Evolutionary conservation across 805 yeast species (phyloP).

Genomic region (Spathaspora sp.): DNA sequence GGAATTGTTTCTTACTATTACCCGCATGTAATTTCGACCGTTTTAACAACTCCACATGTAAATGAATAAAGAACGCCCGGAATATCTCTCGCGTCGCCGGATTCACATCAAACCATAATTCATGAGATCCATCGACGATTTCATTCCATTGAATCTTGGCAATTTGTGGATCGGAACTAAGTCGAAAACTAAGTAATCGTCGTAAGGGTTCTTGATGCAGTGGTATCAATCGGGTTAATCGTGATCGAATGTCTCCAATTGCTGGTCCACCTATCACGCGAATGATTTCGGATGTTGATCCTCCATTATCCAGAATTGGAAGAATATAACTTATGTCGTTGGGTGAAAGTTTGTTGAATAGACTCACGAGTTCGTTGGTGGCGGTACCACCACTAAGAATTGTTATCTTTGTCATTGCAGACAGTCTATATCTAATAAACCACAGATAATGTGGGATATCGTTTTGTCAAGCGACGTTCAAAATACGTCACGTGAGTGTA

Average conservation of each 20-base stretch:
- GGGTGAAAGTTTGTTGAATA: conserved; percentile 46
- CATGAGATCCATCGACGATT: conserved; percentile 77
- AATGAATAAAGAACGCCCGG: conserved; percentile 72
- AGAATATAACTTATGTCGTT: conserved; percentile 56
- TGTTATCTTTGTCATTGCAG: conserved; percentile 3
- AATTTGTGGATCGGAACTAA: conserved; percentile 40
- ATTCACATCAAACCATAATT: conserved; percentile 59
- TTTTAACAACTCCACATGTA: conserved; percentile 73
- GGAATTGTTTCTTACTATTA: conserved; percentile 49
- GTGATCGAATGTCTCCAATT: conserved; percentile 84
- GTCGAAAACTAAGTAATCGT: conserved; percentile 41
- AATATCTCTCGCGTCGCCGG: conserved; percentile 66
- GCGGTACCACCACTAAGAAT: conserved; percentile 81
- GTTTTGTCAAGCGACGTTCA: background rate
- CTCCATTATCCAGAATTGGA: conserved; percentile 92
- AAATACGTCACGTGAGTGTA: too few species aligned
- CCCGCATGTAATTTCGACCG: conserved; percentile 44
- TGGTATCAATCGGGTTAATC: conserved; percentile 73
- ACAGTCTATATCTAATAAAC: background rate
- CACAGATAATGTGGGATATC: background rate
- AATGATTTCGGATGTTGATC: conserved; percentile 85
- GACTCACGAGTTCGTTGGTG: conserved; percentile 68
- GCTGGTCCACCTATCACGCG: conserved; percentile 93
- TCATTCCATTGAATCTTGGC: conserved; percentile 75
- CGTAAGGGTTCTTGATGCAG: conserved; percentile 36